Evolutionary conservation across 2,329 filamentous ascomycete genomes (phyloP), one percentile per base, ranked within the genome.

Genomic region (Paecilomyces sp.): DNA sequence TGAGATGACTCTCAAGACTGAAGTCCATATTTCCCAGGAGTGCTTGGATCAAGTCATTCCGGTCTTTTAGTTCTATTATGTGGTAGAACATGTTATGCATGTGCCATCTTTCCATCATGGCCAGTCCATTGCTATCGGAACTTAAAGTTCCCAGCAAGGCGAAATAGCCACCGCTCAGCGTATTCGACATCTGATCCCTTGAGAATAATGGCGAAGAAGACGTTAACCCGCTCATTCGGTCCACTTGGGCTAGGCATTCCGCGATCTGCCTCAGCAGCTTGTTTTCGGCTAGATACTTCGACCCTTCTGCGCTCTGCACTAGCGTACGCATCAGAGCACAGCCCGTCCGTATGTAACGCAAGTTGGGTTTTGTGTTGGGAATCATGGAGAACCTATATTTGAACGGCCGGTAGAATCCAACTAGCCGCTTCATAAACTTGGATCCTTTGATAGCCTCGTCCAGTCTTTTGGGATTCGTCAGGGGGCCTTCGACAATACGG

Each of bases 71-170:
- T 70, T 97, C 93, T 60, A 97, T 85, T 62, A 99, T 96, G 74
- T 97, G 94, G 72, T 99, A 99, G 82, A 97, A 95, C 91, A 99
- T 99, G 75, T 97, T 97, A 77, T 97, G 92, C 83, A 99, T 95
- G 67, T 92, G 91, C 93, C 94, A 97, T 67, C 91, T 83, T 72
- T 97, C 93, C 70, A 99, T 85, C 77, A 99, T 93, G 62, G 89
- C 86, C 25, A 97, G 82, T 0, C 94, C 94, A 66, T 88, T 90
- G 0, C 84, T 79, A 68, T 96, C 91, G 57, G 88, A 88, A 67
- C 89, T 97, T 60, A 99, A 77, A 11, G 91, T 87, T 7, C 94
- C 95, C 1, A 99, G 79, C 80, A 99, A 91, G 13, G 92, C 86
- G 73, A 99, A 96, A 74, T 99, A 99, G 11, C 95, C 95, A 15